Evolutionary conservation across 805 yeast genomes (phyloP).

Genomic region (Candida anglica): DNA sequence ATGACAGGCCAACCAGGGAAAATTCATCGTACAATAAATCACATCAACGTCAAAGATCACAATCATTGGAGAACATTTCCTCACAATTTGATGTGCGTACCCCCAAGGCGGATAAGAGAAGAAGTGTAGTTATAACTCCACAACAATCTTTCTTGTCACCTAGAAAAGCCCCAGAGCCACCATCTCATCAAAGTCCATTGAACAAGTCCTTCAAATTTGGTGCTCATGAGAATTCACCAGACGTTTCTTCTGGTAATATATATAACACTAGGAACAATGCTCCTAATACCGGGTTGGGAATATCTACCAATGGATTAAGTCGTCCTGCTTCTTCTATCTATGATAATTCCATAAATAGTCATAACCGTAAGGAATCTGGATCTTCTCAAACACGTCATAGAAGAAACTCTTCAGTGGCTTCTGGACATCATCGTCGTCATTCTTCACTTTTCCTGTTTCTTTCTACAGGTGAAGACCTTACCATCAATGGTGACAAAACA

Average conservation of each 20-base stretch:
- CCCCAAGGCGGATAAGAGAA: constrained; percentile 5
- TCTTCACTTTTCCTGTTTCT: constrained; percentile 57
- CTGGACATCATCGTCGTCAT: constrained; percentile 49
- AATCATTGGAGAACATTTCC: constrained; percentile 44
- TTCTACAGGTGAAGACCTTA: constrained; percentile 23
- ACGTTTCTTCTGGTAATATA: constrained; percentile 5
- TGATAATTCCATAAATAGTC: constrained; percentile 36
- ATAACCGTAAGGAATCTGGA: constrained; percentile 44
- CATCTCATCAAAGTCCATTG: constrained; percentile 33
- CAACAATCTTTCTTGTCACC: constrained; percentile 51
- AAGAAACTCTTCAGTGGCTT: constrained; percentile 23
- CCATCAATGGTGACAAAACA: constrained; percentile 3
- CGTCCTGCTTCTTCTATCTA: constrained; percentile 53
- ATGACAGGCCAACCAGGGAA: too few relatives aligned
- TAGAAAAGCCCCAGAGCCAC: constrained; percentile 72
- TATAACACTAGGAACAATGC: constrained; percentile 23
- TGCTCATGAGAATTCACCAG: constrained; percentile 10
- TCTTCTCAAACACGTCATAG: constrained; percentile 18
- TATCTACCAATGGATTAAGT: constrained; percentile 13
- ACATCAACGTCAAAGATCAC: constrained; percentile 48
- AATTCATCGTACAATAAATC: neutral
- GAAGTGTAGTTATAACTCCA: constrained; percentile 15
- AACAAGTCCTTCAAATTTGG: constrained; percentile 28
- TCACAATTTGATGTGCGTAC: neutral
- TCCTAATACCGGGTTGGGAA: constrained; percentile 14